phyloP scores from a whole-genome alignment of 805 yeast genomes.

The Schwanniomyces pseudopolymorphus region DNA sequence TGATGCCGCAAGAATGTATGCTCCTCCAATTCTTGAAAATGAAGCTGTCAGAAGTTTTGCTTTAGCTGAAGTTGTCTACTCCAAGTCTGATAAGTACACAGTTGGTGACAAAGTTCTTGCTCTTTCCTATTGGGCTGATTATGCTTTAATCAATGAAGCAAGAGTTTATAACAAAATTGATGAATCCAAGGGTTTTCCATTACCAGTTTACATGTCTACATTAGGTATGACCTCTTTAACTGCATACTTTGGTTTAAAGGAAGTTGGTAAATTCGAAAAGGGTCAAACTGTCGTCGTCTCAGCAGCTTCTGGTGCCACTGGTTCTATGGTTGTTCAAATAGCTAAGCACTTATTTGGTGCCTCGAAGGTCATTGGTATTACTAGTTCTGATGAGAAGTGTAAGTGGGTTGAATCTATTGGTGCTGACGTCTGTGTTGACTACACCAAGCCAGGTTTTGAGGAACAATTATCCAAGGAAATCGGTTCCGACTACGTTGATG shows the following conservation, averaged over 20 bases:
- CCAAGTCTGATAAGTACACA: slow-evolving; percentile 38
- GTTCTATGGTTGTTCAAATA: slow-evolving; percentile 56
- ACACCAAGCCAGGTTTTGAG: slow-evolving; percentile 26
- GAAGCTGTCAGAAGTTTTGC: slow-evolving; percentile 48
- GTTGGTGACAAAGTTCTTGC: slow-evolving; percentile 47
- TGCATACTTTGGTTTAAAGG: slow-evolving; percentile 55
- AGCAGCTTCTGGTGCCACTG: slow-evolving; percentile 79
- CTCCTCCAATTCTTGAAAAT: slow-evolving; percentile 40
- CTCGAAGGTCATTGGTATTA: slow-evolving; percentile 56
- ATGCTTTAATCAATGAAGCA: slow-evolving; percentile 32
- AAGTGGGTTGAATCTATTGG: slow-evolving; percentile 54
- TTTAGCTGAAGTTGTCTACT: slow-evolving; percentile 48
- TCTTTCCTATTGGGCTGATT: slow-evolving; percentile 48
- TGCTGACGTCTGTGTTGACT: slow-evolving; percentile 54
- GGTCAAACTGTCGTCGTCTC: slow-evolving; percentile 53
- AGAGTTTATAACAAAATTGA: slow-evolving; percentile 29
- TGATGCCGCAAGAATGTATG: slow-evolving; percentile 29
- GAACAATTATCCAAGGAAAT: slow-evolving; percentile 27
- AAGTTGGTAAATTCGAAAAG: slow-evolving; percentile 46
- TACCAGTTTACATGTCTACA: slow-evolving; percentile 46
- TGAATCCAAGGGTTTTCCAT: slow-evolving; percentile 24
- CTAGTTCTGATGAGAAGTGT: slow-evolving; percentile 59
- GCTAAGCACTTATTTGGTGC: slow-evolving; percentile 55
- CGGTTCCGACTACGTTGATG: slow-evolving; percentile 50
- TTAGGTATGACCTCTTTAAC: slow-evolving; percentile 62